These are phyloP conservation scores for Colletotrichum spinosum DNA, from an alignment of 2,329 filamentous ascomycete genomes.

Conservation along the genomic window DNA sequence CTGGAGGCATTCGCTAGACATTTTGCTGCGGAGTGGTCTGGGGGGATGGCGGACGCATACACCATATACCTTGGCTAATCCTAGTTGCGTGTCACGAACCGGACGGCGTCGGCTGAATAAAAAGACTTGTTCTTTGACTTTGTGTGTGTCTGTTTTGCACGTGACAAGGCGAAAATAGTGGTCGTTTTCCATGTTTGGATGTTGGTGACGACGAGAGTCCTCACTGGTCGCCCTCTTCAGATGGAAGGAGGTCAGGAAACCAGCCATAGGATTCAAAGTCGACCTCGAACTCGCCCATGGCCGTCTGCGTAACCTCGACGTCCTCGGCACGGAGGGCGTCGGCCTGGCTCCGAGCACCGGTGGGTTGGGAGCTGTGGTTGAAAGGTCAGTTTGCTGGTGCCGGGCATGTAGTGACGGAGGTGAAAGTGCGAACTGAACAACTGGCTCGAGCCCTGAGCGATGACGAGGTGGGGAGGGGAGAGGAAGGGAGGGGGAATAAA, in stretches of 20 bases:
- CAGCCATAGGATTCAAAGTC: conserved; percentile 65
- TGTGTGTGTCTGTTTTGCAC: neutral
- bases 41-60: neutral
- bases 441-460: neutral
- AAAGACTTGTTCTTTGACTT: conserved; percentile 14
- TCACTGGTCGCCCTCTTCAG: conserved; percentile 46
- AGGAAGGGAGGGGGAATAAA: neutral
- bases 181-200: neutral
- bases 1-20: conserved; percentile 19
- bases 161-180: neutral
- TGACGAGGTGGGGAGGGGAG: neutral
- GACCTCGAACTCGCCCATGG: conserved; percentile 64
- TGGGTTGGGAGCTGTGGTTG: conserved; percentile 58
- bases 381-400: neutral
- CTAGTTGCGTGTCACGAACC: conserved; percentile 20
- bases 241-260: conserved; percentile 65
- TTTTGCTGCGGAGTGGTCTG: conserved; percentile 5
- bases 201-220: neutral
- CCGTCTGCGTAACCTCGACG: conserved; percentile 60
- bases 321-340: conserved; percentile 62
- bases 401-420: neutral
- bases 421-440: too few relatives aligned
- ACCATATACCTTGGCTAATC: conserved; percentile 33
- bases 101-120: conserved; percentile 27
- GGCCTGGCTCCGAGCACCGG: conserved; percentile 62